Evolutionary conservation across 2,329 filamentous ascomycete species (phyloP), one percentile per base, ranked within the genome.

Genomic region (Cytospora mali): DNA sequence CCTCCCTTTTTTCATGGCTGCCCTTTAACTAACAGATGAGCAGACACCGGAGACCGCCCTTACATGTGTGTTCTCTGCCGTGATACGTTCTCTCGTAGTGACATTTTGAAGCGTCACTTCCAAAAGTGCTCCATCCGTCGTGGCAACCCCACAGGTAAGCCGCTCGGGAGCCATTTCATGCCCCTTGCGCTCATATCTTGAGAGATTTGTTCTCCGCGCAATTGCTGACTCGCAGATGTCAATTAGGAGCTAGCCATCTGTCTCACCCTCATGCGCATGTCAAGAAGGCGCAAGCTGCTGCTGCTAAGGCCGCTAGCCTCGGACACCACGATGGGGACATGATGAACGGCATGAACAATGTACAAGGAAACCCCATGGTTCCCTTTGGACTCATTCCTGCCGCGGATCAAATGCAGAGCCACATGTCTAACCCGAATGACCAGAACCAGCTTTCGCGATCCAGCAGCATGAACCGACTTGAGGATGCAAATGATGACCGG

Each of bases 41-140:
- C 71, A 97, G 94, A 99, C 81, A 98, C 95, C 66, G 95, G 95
- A 72, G 94, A 98, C 76, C 92, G 95, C 69, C 95, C 95, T 62
- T 99, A 99, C 81, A 96, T 96, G 88, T 99, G 95, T 79, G 92
- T 96, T 68, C 84, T 99, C 57, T 99, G 95, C 83, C 93, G 95
- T 76, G 95, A 98, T 77, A 98, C 93, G 35, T 99, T 99, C 79
- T 97, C 92, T 55, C 89, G 95, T 75, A 97, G 93, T 83, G 95
- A 99, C 75, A 98, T 99, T 68, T 81, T 99, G 72, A 99, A 99
- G 83, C 92, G 95, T 68, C 95, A 99, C 80, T 99, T 98, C 79
- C 93, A 97, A 77, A 99, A 99, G 82, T 99, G 95, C 80, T 97
- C 95, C 46, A 92, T 97, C 68, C 89, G 95, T 71, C 89, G 95